Base-by-base conservation (phyloP, 345 rosid genomes). In the Stellera chamaejasme region DNA sequence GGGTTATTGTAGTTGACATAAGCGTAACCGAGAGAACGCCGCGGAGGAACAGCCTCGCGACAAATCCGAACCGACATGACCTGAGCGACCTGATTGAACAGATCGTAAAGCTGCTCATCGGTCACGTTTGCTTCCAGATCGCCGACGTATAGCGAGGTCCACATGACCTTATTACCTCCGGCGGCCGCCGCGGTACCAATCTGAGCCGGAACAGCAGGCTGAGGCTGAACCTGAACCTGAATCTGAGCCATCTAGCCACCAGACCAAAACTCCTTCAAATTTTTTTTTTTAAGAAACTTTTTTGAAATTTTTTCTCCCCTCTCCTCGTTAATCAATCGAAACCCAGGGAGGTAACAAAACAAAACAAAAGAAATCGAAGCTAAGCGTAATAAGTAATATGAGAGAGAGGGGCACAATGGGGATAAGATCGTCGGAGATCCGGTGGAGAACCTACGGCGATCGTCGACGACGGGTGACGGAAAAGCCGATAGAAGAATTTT, bases 51-150 rank as follows among this genome's bases (percentile, higher is more conserved):
- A 65, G 77, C 56, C 70, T 82, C 84, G 62, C 82, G 64, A 59
- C 88, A 82, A 49, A 82, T 82, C 61, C 84, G 58, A 39, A 82
- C 84, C 27, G 88, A 82, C 25, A 82, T 77, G 41, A 82, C 84
- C 51, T 55, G 79, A 13, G 78, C 84, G 12, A 77, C 68, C 70
- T 82, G 82, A 54, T 56, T 74, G 50, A 82, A 82, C 68, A 82
- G 73, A 70, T 82, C 82, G 57, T 76, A 82, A 50, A 82, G 63
- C 70, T 79, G 82, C 26, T 84, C 63, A 57, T 79, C 88, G 27
- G 66, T 76, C 36, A 82, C 88, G 28, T 55, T 72, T 6, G 43
- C 15, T 58, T 82, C 84, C 69, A 79, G 76, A 72, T 82, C 88
- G 15, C 88, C 84, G 27, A 79, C 82, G 45, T 75, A 82, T 27